phyloP scores from a whole-genome alignment of 257 asterid species.

The Oldenlandia corymbosa region DNA sequence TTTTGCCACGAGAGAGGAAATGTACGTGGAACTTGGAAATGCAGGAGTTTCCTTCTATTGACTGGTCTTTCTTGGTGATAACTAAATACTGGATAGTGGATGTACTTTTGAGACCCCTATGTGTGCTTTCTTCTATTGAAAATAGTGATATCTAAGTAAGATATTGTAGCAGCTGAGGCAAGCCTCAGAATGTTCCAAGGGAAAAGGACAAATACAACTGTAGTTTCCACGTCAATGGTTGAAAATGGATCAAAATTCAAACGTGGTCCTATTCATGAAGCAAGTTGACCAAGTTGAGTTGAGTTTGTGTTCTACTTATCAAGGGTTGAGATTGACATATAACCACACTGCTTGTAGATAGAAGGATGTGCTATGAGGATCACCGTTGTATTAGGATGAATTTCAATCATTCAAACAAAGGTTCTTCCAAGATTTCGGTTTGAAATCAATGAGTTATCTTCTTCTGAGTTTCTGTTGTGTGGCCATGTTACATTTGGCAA shows the following conservation, averaged over 20 bases:
- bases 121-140: constrained; percentile 41
- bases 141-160: constrained; percentile 27
- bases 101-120: constrained; percentile 39
- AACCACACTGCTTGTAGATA: too few species aligned
- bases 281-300: constrained; percentile 34
- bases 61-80: constrained; percentile 30
- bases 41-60: too few species aligned
- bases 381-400: too few species aligned
- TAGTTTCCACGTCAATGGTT: constrained; percentile 21
- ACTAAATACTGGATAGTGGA: constrained; percentile 28
- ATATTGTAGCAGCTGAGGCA: constrained; percentile 24
- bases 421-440: too few species aligned
- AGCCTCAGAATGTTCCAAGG: constrained; percentile 24
- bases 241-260: constrained; percentile 34
- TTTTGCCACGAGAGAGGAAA: neutral
- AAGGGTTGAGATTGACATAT: constrained; percentile 26
- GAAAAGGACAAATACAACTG: constrained; percentile 39
- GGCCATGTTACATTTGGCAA: too few species aligned
- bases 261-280: constrained; percentile 22
- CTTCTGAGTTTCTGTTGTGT: constrained; percentile 27
- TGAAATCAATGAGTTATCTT: too few species aligned
- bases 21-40: too few species aligned
- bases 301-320: constrained; percentile 23
- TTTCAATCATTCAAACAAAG: too few species aligned
- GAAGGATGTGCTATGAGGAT: too few species aligned